Evolutionary conservation across 257 asterid species (phyloP).

Genomic region (Salvia hispanica): DNA sequence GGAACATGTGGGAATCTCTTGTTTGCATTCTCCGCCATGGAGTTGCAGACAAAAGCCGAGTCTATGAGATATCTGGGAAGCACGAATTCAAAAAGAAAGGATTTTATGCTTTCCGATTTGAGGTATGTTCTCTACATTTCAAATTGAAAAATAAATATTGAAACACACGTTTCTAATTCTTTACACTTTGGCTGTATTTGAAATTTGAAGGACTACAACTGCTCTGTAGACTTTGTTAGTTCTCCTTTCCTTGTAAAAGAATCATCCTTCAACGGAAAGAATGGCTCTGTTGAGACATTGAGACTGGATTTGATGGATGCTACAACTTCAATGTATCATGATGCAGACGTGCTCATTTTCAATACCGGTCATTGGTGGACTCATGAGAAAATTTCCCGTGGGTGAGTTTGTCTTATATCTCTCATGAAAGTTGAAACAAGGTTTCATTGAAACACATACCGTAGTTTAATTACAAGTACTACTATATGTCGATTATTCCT

Average conservation of each 20-base stretch:
- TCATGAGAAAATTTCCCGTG: constrained; percentile 91
- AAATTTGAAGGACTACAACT: constrained; percentile 80
- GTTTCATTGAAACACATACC: background rate
- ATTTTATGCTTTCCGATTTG: constrained; percentile 84
- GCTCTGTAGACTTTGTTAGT: constrained; percentile 82
- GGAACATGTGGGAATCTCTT: constrained; percentile 99
- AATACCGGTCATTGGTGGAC: constrained; percentile 99
- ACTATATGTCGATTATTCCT: background rate
- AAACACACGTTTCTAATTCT: constrained; percentile 1
- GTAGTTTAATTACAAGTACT: background rate
- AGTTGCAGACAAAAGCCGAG: constrained; percentile 60
- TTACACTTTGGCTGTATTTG: constrained; percentile 31
- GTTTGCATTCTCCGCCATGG: constrained; percentile 85
- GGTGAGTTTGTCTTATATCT: constrained; percentile 49
- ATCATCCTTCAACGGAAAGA: constrained; percentile 54
- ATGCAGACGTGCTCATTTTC: constrained; percentile 83
- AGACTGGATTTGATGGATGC: constrained; percentile 84
- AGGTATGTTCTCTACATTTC: constrained; percentile 50
- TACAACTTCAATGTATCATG: constrained; percentile 78
- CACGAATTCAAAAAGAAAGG: constrained; percentile 91
- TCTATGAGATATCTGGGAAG: constrained; percentile 85
- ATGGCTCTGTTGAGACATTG: constrained; percentile 73
- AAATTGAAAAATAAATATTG: background rate
- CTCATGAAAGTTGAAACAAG: background rate
- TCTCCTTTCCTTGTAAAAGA: constrained; percentile 87